phyloP scores from a whole-genome alignment of 257 asterid genomes.

The Linderniella brevidens region DNA sequence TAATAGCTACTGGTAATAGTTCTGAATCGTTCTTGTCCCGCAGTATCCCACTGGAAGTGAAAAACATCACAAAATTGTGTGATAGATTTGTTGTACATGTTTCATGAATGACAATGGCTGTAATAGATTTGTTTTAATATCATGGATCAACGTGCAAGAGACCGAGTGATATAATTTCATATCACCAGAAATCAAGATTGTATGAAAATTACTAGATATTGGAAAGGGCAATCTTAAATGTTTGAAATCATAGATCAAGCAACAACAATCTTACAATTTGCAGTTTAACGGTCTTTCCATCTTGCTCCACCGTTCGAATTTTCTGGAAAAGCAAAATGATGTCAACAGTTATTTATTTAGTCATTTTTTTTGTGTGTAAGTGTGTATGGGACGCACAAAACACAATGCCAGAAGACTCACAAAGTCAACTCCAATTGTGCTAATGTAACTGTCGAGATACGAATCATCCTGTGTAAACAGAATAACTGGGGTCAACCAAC shows the following conservation, averaged over 20 bases:
- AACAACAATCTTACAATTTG: constrained; percentile 40
- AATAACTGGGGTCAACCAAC: constrained; percentile 2
- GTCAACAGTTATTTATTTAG: constrained; percentile 4
- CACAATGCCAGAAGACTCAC: constrained; percentile 23
- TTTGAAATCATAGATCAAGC: not conserved
- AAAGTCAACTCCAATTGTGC: constrained; percentile 92
- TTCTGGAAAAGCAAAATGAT: constrained; percentile 28
- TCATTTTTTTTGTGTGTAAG: not conserved
- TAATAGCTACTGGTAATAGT: constrained; percentile 87
- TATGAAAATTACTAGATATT: not conserved
- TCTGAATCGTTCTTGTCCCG: constrained; percentile 88
- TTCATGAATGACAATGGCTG: not conserved
- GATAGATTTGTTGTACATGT: constrained; percentile 4
- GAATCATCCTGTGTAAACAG: constrained; percentile 51
- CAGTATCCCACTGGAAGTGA: constrained; percentile 70
- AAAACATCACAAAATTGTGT: not conserved
- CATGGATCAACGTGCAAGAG: not conserved
- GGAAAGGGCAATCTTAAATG: not conserved
- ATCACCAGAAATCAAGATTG: too few species aligned
- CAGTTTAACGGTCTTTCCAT: constrained; percentile 76
- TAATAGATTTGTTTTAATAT: not conserved
- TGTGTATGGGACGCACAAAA: constrained; percentile 7
- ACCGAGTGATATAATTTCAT: too few species aligned
- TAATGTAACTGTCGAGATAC: constrained; percentile 76
- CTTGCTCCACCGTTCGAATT: constrained; percentile 90